Percentiles rank a stretch among this genome's conserved stretches.
These are phyloP conservation scores for Polymyxa betae DNA, from an alignment of 208 protist genomes.

Conservation along the genomic window DNA sequence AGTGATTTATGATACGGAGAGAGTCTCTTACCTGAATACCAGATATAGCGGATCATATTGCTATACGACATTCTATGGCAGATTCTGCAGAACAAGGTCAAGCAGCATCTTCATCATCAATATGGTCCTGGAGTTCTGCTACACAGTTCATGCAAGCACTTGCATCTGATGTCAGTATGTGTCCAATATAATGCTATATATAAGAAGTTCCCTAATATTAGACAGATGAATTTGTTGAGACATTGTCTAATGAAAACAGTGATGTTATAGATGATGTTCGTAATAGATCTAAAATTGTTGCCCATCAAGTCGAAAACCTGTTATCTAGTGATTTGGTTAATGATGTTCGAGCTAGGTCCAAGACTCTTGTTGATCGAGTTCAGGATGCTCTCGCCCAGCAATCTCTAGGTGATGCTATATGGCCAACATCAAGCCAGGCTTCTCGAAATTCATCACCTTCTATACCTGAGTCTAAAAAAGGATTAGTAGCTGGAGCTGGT, in stretches of 20 bases:
- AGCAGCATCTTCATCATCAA: too few relatives aligned
- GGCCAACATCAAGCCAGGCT: too few relatives aligned
- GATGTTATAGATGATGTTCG: background rate
- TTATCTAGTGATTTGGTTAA: too few relatives aligned
- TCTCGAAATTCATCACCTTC: background rate
- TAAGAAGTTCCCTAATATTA: background rate
- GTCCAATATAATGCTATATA: background rate
- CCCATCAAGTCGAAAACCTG: background rate
- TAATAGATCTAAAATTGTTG: background rate
- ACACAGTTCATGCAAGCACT: background rate
- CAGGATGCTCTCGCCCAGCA: background rate
- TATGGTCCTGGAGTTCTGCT: background rate
- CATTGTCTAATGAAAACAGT: background rate
- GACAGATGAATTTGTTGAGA: background rate
- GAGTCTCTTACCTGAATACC: too few relatives aligned
- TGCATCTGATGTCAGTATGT: background rate
- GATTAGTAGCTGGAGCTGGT: slow-evolving; percentile 1
- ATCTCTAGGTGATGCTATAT: background rate
- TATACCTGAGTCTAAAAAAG: too few relatives aligned
- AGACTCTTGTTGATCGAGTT: background rate
- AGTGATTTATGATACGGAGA: too few relatives aligned
- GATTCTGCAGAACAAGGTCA: too few relatives aligned
- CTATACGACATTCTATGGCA: too few relatives aligned
- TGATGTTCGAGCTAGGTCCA: too few relatives aligned
- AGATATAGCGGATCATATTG: too few relatives aligned